Conservation (phyloP, 345 rosid species). For the Gossypium herbaceum region DNA sequence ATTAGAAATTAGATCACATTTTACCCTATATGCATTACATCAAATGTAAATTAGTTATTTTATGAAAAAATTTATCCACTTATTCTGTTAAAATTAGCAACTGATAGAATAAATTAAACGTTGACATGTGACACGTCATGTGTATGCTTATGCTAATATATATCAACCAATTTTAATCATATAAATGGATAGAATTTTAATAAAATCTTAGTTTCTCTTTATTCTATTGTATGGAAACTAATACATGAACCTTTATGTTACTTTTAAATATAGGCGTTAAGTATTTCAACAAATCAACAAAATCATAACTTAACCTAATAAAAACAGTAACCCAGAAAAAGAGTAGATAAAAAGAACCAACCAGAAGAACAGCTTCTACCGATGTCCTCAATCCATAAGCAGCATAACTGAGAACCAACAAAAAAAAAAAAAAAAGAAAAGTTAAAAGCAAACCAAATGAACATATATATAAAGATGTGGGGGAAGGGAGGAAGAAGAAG, state of each 20-base stretch:
- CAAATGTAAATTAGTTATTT: too few species aligned
- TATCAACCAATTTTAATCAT: too few species aligned
- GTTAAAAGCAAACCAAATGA: not conserved
- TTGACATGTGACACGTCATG: fast-evolving
- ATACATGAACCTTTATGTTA: too few species aligned
- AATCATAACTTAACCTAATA: not conserved
- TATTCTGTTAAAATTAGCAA: too few species aligned
- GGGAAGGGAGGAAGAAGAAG: not conserved
- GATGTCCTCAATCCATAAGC: constrained; percentile 74
- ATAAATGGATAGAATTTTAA: fast-evolving
- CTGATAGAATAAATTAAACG: too few species aligned
- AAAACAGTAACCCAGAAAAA: not conserved
- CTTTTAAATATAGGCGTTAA: too few species aligned
- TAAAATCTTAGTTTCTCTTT: too few species aligned
- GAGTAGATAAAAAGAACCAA: constrained; percentile 11
- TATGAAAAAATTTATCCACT: too few species aligned
- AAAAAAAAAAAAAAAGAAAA: not conserved
- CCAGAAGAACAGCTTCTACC: constrained; percentile 84
- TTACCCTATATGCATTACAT: too few species aligned
- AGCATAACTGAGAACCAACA: constrained; percentile 38
- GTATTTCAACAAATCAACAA: too few species aligned
- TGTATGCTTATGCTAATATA: fast-evolving
- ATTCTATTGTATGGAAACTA: too few species aligned
- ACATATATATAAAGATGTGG: not conserved
- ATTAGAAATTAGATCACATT: too few species aligned